Conservation (phyloP, 495 filamentous ascomycete genomes). For the Neurospora tetrasperma region DNA sequence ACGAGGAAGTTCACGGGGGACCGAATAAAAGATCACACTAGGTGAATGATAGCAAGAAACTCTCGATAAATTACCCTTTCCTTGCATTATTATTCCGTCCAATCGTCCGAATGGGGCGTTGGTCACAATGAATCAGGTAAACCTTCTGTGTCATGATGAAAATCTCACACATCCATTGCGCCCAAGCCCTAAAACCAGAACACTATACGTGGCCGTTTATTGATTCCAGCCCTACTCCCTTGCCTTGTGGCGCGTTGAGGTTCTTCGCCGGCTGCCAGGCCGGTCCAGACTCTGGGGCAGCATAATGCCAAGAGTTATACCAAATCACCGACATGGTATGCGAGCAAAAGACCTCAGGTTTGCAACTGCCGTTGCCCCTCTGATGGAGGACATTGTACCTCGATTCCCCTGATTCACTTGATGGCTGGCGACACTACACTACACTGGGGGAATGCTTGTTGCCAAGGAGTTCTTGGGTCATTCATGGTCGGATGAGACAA, state of each 20-base stretch:
- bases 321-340: not conserved
- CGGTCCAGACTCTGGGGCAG: not conserved
- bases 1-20: not conserved
- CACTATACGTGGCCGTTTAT: not conserved
- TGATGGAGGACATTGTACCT: not conserved
- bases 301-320: not conserved
- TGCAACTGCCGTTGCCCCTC: not conserved
- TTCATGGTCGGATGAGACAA: not conserved
- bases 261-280: not conserved
- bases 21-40: not conserved
- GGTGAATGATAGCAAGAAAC: not conserved
- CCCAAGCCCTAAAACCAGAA: not conserved
- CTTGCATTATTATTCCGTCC: not conserved
- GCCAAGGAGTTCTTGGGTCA: not conserved
- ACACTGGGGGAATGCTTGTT: not conserved
- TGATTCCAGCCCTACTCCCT: not conserved
- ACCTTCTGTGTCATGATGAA: not conserved
- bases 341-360: not conserved
- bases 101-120: not conserved
- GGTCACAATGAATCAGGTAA: not conserved
- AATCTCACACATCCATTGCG: not conserved
- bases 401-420: not conserved
- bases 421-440: not conserved
- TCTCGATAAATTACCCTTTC: not conserved
- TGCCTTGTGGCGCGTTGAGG: not conserved